A percentile compares a stretch with the other conserved stretches of the same genome.
These are phyloP conservation scores for Lactarius evosmus DNA, from an alignment of 768 basidiomycete species.

Conservation along the genomic window DNA sequence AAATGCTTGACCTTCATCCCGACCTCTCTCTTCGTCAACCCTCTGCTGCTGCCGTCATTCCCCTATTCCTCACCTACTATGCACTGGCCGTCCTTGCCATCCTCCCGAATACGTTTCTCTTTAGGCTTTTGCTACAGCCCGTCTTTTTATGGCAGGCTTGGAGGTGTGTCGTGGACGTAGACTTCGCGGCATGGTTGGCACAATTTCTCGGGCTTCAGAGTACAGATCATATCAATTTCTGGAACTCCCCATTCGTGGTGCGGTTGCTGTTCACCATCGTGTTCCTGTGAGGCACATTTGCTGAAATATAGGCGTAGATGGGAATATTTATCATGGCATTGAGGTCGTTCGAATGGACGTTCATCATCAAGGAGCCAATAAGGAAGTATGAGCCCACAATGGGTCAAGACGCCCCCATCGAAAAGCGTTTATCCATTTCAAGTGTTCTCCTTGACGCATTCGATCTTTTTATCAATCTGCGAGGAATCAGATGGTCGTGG, in stretches of 20 bases:
- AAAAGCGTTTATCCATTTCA: not conserved
- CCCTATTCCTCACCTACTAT: conserved; percentile 9
- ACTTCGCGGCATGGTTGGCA: conserved; percentile 3
- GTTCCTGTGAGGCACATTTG: not conserved
- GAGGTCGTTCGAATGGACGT: not conserved
- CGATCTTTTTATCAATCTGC: conserved; percentile 15
- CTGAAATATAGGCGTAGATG: not conserved
- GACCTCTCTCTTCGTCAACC: conserved; percentile 5
- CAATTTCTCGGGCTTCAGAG: not conserved
- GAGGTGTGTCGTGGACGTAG: not conserved
- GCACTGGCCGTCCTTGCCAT: conserved; percentile 7
- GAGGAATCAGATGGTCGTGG: conserved; percentile 9
- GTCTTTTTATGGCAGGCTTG: conserved; percentile 2
- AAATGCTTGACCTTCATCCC: not conserved
- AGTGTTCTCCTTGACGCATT: conserved; percentile 13
- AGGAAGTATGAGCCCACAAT: not conserved
- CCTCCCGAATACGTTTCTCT: conserved; percentile 6
- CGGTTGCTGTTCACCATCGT: not conserved
- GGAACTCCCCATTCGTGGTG: conserved; percentile 9
- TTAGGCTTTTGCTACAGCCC: conserved; percentile 7
- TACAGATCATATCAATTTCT: not conserved
- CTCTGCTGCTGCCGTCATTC: not conserved
- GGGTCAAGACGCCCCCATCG: no score
- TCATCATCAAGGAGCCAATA: not conserved
- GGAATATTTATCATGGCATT: not conserved